phyloP scores from a whole-genome alignment of 176 grass and related monocot species.

The Dactylis glomerata region DNA sequence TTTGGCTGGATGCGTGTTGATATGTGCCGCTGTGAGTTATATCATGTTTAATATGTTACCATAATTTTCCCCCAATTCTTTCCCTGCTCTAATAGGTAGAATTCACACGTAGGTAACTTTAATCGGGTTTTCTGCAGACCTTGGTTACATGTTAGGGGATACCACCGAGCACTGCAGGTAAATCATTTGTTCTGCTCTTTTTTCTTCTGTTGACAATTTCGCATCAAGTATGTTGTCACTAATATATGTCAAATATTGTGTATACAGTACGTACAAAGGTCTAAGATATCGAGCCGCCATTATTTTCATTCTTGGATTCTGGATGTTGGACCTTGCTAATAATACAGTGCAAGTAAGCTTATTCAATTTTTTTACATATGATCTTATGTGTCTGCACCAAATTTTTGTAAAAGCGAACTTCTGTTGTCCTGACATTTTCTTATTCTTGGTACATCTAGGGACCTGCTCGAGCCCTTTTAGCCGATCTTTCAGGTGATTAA shows the following conservation, averaged over 20 bases:
- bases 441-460: slow-evolving; percentile 48
- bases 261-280: slow-evolving; percentile 79
- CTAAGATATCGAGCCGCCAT: slow-evolving; percentile 72
- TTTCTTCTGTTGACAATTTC: background rate
- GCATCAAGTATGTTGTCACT: background rate
- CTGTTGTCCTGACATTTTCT: slow-evolving; percentile 3
- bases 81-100: slow-evolving; percentile 34
- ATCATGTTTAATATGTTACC: slow-evolving; percentile 20
- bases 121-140: slow-evolving; percentile 99
- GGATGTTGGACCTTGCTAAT: slow-evolving; percentile 98
- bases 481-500: slow-evolving; percentile 86
- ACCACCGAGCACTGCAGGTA: slow-evolving; percentile 90
- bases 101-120: slow-evolving; percentile 76
- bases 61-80: background rate
- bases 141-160: slow-evolving; percentile 92
- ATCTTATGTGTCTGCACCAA: background rate
- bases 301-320: slow-evolving; percentile 93
- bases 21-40: slow-evolving; percentile 82
- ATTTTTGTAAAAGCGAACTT: background rate
- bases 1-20: slow-evolving; percentile 81
- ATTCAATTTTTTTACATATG: background rate
- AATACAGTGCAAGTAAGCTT: slow-evolving; percentile 94
- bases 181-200: background rate
- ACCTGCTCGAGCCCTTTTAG: slow-evolving; percentile 89
- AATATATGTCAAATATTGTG: slow-evolving; percentile 20